Percentiles rank a stretch among this genome's conserved stretches.
phyloP scores from a whole-genome alignment of 371 early-diverging fungal species.

The Rhizopus microsporus region DNA sequence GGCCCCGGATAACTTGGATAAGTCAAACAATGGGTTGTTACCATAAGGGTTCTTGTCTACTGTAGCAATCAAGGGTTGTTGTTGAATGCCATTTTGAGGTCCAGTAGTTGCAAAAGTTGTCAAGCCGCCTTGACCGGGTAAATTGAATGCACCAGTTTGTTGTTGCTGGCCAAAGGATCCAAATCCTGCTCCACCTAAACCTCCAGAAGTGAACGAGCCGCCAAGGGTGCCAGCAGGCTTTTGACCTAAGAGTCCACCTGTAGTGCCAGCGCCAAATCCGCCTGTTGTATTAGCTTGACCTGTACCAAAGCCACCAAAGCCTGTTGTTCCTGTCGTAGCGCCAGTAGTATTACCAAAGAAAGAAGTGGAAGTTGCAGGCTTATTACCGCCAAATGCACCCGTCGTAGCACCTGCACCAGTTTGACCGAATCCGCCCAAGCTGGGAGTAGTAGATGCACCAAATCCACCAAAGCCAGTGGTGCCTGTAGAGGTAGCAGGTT shows the following conservation, averaged over 20 bases:
- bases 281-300: constrained; percentile 35
- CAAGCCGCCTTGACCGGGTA: constrained; percentile 48
- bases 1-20: constrained; percentile 23
- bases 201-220: constrained; percentile 29
- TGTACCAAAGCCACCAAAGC: constrained; percentile 46
- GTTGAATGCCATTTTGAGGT: constrained; percentile 40
- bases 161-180: constrained; percentile 34
- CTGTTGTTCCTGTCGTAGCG: constrained; percentile 32
- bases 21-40: constrained; percentile 75
- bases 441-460: constrained; percentile 18
- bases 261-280: constrained; percentile 42
- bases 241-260: constrained; percentile 45
- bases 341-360: constrained; percentile 50
- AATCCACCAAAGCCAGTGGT: constrained; percentile 31
- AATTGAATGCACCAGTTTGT: constrained; percentile 31
- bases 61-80: constrained; percentile 64
- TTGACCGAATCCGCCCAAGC: constrained; percentile 29
- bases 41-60: constrained; percentile 88
- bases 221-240: constrained; percentile 34
- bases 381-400: constrained; percentile 61
- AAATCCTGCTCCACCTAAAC: constrained; percentile 15
- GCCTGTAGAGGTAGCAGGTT: constrained; percentile 23
- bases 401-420: constrained; percentile 25
- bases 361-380: constrained; percentile 49
- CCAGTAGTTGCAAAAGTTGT: constrained; percentile 44